Base-by-base conservation (phyloP, 2,329 filamentous ascomycete genomes). In the Aspergillus candidus region DNA sequence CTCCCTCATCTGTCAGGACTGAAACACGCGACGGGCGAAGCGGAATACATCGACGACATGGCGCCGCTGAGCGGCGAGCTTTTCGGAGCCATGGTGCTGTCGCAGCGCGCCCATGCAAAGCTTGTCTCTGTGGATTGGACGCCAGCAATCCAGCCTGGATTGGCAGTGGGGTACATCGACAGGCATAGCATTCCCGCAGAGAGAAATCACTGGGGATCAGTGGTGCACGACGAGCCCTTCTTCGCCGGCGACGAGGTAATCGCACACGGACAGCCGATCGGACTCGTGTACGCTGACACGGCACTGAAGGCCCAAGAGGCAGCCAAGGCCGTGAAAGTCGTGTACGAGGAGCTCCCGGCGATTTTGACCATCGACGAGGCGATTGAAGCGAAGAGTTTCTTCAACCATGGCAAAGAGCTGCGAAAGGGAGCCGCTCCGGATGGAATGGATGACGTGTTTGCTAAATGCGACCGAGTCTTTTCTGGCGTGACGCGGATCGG, bases 321-420 rank as follows among this genome's bases (percentile, higher is more conserved):
- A 38, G 84, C 84, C 0, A 75, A 84, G 40, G 84, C 83, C 3
- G 88, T 95, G 41, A 83, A 80, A 61, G 73, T 95, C 1, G 83
- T 88, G 44, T 94, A 94, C 48, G 87, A 94, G 58, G 87, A 91
- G 12, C 71, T 94, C 2, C 87, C 87, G 0, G 80, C 86, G 0
- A 81, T 94, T 18, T 83, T 91, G 54, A 89, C 86, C 0, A 94
- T 94, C 44, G 89, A 94, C 57, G 88, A 94, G 54, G 89, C 89
- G 1, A 91, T 94, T 32, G 82, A 84, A 54, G 75, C 84, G 47
- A 77, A 88, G 43, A 94, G 87, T 61, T 94, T 84, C 65, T 89
- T 87, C 60, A 75, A 84, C 1, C 85, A 85, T 55, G 85, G 79
- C 61, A 76, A 82, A 13, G 83, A 85, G 58, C 86, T 94, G 59